These are phyloP conservation scores for Boechera divaricarpa DNA, from an alignment of 345 rosid species.

Conservation along the genomic window DNA sequence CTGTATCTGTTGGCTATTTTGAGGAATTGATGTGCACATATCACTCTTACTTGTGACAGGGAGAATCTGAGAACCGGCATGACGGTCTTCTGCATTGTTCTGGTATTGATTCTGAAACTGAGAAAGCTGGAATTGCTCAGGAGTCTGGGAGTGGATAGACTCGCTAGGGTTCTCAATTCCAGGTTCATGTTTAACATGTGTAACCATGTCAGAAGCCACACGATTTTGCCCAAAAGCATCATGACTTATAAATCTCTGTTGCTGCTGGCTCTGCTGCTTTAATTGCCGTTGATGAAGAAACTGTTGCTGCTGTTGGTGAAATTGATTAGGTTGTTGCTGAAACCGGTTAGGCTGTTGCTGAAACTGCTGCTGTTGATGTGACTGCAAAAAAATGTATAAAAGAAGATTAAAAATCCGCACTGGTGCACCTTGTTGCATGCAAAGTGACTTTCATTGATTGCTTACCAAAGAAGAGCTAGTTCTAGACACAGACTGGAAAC, in stretches of 20 bases:
- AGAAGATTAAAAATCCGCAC: constrained; percentile 54
- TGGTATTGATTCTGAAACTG: constrained; percentile 78
- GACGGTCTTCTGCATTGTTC: constrained; percentile 61
- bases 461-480: constrained; percentile 57
- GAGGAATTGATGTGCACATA: constrained; percentile 54
- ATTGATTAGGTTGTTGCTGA: constrained; percentile 57
- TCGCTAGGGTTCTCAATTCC: constrained; percentile 63
- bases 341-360: constrained; percentile 70
- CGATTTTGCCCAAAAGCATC: constrained; percentile 66
- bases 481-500: constrained; percentile 65
- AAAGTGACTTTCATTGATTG: constrained; percentile 58
- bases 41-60: constrained; percentile 61
- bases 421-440: constrained; percentile 52
- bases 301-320: constrained; percentile 63
- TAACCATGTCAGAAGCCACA: constrained; percentile 57
- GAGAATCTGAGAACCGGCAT: constrained; percentile 54
- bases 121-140: constrained; percentile 69
- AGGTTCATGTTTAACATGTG: constrained; percentile 78
- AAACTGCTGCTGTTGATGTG: constrained; percentile 79
- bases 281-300: constrained; percentile 52
- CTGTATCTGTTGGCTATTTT: constrained; percentile 72
- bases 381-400: constrained; percentile 51
- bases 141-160: constrained; percentile 60
- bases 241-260: constrained; percentile 57
- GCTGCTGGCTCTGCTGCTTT: constrained; percentile 73